A percentile compares a stretch with the other conserved stretches of the same genome.
Conservation (phyloP, 345 rosid species). For the Passiflora organensis region DNA sequence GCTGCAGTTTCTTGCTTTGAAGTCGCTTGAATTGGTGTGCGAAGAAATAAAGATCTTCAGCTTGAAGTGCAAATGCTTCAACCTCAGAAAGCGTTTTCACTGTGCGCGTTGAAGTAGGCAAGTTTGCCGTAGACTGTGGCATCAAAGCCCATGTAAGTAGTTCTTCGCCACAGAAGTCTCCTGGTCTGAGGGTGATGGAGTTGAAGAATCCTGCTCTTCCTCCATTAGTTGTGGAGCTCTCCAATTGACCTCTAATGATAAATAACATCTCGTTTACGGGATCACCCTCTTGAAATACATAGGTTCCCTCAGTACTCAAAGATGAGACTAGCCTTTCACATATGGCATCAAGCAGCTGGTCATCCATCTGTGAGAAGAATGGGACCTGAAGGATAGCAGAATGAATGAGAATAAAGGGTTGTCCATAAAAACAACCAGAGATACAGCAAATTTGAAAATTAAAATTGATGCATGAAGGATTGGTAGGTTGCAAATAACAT, state of each 20-base stretch:
- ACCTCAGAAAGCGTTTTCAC: constrained; percentile 73
- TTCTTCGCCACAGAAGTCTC: constrained; percentile 94
- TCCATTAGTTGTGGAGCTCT: constrained; percentile 91
- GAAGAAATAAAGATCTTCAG: constrained; percentile 77
- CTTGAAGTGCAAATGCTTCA: constrained; percentile 81
- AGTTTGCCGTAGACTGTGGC: constrained; percentile 58
- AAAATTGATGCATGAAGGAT: too few relatives aligned
- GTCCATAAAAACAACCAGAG: not conserved
- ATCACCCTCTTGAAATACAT: constrained; percentile 73
- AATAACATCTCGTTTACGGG: constrained; percentile 88
- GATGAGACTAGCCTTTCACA: constrained; percentile 78
- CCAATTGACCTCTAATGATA: constrained; percentile 79
- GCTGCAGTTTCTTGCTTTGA: constrained; percentile 85
- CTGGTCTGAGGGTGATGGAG: constrained; percentile 74
- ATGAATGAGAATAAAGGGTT: constrained; percentile 3
- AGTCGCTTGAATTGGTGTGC: constrained; percentile 88
- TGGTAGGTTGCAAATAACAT: not conserved
- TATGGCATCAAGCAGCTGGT: constrained; percentile 92
- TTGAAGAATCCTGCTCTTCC: constrained; percentile 90
- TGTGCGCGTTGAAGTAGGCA: constrained; percentile 75
- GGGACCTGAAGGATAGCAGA: constrained; percentile 50
- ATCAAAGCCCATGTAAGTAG: constrained; percentile 89
- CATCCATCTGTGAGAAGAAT: constrained; percentile 91
- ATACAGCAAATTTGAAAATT: not conserved
- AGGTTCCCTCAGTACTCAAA: constrained; percentile 66